These are phyloP conservation scores for Alternaria gansuensis DNA, from an alignment of 2,329 filamentous ascomycete genomes.

Conservation along the genomic window DNA sequence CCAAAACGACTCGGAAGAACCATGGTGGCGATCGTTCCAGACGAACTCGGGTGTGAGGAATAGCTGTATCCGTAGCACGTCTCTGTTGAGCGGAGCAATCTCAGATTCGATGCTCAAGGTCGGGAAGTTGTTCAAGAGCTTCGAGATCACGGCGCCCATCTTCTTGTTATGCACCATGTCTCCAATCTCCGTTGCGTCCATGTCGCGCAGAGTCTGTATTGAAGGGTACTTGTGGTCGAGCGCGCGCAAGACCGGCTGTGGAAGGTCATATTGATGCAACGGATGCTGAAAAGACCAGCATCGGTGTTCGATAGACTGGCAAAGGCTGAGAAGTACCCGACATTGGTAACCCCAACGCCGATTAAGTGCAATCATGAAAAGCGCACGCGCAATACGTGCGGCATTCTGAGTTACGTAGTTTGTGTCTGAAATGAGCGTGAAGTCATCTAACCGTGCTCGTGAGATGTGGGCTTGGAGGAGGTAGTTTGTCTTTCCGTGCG, in stretches of 20 bases:
- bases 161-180: conserved; percentile 87
- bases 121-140: conserved; percentile 88
- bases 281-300: conserved; percentile 97
- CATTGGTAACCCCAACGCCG: conserved; percentile 96
- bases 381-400: conserved; percentile 87
- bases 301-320: conserved; percentile 96
- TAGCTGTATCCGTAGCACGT: conserved; percentile 90
- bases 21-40: conserved; percentile 95
- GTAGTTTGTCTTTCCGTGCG: conserved; percentile 95
- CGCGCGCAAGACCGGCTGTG: conserved; percentile 81
- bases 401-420: conserved; percentile 97
- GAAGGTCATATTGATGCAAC: conserved; percentile 91
- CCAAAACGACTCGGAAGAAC: conserved; percentile 95
- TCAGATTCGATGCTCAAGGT: conserved; percentile 90
- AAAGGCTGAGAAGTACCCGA: conserved; percentile 85
- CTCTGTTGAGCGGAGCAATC: conserved; percentile 92
- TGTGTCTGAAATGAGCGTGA: conserved; percentile 88
- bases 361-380: conserved; percentile 98
- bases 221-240: conserved; percentile 83
- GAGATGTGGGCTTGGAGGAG: conserved; percentile 94
- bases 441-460: conserved; percentile 85
- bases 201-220: conserved; percentile 86
- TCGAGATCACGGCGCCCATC: conserved; percentile 83
- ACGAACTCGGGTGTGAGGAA: conserved; percentile 87
- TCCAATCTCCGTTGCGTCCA: conserved; percentile 92